These are phyloP conservation scores for Rehmannia glutinosa DNA, from an alignment of 257 asterid genomes.

Conservation along the genomic window DNA sequence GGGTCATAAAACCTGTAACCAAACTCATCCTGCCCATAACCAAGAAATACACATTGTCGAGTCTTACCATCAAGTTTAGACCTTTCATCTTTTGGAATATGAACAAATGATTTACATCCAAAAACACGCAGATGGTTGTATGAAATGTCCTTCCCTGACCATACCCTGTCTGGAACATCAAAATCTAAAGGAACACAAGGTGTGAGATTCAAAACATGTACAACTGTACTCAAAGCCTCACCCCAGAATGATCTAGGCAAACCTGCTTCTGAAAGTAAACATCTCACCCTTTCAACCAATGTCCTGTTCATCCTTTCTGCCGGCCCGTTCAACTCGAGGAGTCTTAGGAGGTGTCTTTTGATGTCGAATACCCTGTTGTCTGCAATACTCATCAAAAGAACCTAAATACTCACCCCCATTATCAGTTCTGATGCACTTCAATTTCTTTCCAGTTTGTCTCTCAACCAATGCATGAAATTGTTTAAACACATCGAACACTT, in stretches of 20 bases:
- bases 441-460: background rate
- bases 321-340: background rate
- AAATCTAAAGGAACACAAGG: background rate
- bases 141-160: no score
- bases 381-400: constrained; percentile 1
- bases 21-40: background rate
- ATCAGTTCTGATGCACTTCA: constrained; percentile 5
- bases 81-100: constrained; percentile 10
- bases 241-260: background rate
- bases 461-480: background rate
- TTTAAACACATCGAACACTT: constrained; percentile 3
- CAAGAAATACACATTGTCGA: constrained; percentile 9
- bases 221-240: background rate
- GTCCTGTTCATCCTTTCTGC: background rate
- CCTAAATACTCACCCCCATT: constrained; percentile 14
- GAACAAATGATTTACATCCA: constrained; percentile 10
- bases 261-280: background rate
- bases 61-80: constrained; percentile 10
- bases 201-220: background rate
- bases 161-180: constrained; percentile 9
- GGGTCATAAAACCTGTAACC: background rate
- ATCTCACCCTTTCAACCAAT: background rate
- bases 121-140: no score
- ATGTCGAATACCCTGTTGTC: background rate
- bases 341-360: constrained; percentile 1